Percentiles rank a stretch among this genome's conserved stretches.
Evolutionary conservation across 1,284 basidiomycete species (phyloP).

Genomic region (Cryptococcus floricola): DNA sequence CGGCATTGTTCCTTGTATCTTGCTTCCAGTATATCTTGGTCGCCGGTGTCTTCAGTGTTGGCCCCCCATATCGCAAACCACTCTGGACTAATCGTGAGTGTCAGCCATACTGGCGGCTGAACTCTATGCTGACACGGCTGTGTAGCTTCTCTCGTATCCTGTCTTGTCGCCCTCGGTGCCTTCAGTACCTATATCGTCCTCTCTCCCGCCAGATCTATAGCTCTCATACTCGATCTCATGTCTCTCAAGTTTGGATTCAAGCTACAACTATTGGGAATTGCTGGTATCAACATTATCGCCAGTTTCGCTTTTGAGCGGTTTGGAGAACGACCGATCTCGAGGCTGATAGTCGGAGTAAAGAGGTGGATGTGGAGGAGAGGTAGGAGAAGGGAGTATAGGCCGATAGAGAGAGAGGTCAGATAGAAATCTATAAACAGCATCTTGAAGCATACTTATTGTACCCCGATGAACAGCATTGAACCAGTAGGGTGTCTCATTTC

Average conservation of each 20-base stretch:
- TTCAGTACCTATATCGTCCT: conserved; percentile 76
- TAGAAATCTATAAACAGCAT: too few relatives aligned
- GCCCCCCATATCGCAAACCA: conserved; percentile 89
- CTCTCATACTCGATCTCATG: conserved; percentile 72
- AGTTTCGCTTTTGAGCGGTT: conserved; percentile 79
- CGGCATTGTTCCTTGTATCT: conserved; percentile 85
- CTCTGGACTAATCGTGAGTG: conserved; percentile 89
- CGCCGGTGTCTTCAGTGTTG: conserved; percentile 94
- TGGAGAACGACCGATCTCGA: conserved; percentile 62
- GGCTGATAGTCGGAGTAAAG: conserved; percentile 51
- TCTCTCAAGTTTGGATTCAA: conserved; percentile 67
- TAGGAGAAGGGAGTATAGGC: conserved; percentile 53
- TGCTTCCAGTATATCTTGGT: conserved; percentile 98
- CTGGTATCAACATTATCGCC: conserved; percentile 65
- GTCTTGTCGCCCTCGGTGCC: conserved; percentile 61
- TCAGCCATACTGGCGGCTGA: background rate
- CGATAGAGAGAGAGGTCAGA: conserved; percentile 45
- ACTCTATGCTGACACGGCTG: background rate
- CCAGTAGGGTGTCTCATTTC: too few relatives aligned
- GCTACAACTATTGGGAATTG: conserved; percentile 64
- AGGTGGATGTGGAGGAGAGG: conserved; percentile 30
- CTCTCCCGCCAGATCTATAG: conserved; percentile 61
- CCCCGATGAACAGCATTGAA: too few relatives aligned
- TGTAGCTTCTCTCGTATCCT: conserved; percentile 70
- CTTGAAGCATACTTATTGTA: too few relatives aligned